Evolutionary conservation across 73 alveolate species (phyloP), one percentile per base, ranked within the genome.

Genomic region (Paramecium octaurelia): DNA sequence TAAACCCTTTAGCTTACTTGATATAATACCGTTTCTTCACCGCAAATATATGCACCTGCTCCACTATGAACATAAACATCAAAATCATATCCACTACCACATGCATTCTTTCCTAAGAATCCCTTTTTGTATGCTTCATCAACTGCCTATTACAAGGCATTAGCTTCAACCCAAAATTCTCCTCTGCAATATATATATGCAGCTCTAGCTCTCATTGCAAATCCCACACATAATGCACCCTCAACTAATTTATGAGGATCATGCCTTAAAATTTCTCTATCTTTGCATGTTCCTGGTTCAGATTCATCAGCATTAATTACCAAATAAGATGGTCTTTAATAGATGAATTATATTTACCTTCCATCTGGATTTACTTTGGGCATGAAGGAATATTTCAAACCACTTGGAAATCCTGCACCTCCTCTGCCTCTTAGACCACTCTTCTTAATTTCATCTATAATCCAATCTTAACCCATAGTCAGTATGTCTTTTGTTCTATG

Each of bases 381-480:
- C 99, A 96, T 96, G 93, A 96, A 96, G 20, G 97, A 94, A 95
- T 96, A 96, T 59, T 96, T 96, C 23, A 96, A 92, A 20, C 99
- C 99, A 12, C 98, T 95, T 36, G 98, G 98, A 94, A 96, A 96
- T 42, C 99, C 99, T 12, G 99, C 99, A 18, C 99, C 99, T 11
- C 99, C 99, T 92, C 99, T 92, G 2, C 99, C 99, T 88, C 99
- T 92, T 27, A 96, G 94, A 16, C 99, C 99, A 29, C 97, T 93
- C 50, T 95, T 95, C 83, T 96, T 96, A 59, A 96, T 96, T 86
- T 96, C 98, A 80, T 96, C 97, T 29, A 96, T 95, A 24, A 96
- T 94, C 99, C 99, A 96, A 83, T 96, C 99, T 59, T 96, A 95
- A 24, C 99, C 99, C 96, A 92, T 96, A n/a, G 88, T 36, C 36